Percentiles rank a stretch among this genome's conserved stretches.
Conservation (phyloP, 306 rosid species). For the Medicago truncatula region MtrunA17r5.0-ANR NC_053045.1:49796001-49796500, state of each 20-base stretch:
- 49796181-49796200: slow-evolving; percentile 58
- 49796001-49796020: slow-evolving; percentile 56
- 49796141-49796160: slow-evolving; percentile 39
- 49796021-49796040: not conserved
- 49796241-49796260: slow-evolving; percentile 62
- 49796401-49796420: slow-evolving; percentile 22
- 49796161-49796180: slow-evolving; percentile 27
- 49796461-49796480: not conserved
- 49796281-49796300: not conserved
- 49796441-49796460: not conserved
- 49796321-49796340: slow-evolving; percentile 25
- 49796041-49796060: not conserved
- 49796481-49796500: slow-evolving; percentile 20
- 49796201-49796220: slow-evolving; percentile 73
- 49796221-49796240: slow-evolving; percentile 72
- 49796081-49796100: not conserved
- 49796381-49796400: not conserved
- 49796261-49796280: slow-evolving; percentile 52
- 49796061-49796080: slow-evolving; percentile 1
- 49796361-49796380: slow-evolving; percentile 14
- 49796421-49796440: slow-evolving; percentile 6
- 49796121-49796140: not conserved
- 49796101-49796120: slow-evolving; percentile 9
- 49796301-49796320: not conserved
- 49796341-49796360: slow-evolving; percentile 15